Percentiles rank a stretch among this genome's conserved stretches.
Conservation (phyloP, 2,329 filamentous ascomycete genomes). For the Torrubiella hemipterigena region DNA sequence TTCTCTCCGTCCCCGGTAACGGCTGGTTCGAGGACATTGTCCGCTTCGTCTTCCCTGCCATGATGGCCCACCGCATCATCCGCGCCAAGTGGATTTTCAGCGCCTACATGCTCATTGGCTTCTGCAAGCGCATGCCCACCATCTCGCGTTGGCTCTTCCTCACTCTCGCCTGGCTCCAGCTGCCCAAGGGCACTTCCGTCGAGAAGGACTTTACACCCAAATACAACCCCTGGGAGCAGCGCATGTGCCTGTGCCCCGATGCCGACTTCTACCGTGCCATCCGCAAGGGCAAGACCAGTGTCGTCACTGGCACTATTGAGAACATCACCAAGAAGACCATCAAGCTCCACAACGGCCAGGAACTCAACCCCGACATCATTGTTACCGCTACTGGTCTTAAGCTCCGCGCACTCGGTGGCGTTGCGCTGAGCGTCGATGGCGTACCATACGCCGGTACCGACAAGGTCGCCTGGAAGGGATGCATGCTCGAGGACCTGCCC, state of each 20-base stretch:
- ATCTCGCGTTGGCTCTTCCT: slow-evolving; percentile 19
- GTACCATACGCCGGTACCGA: slow-evolving; percentile 30
- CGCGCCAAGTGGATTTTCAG: slow-evolving; percentile 17
- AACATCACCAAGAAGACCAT: slow-evolving; percentile 36
- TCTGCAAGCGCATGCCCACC: slow-evolving; percentile 27
- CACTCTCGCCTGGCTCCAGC: slow-evolving; percentile 27
- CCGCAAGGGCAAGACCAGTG: slow-evolving; percentile 18
- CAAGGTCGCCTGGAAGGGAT: slow-evolving; percentile 49
- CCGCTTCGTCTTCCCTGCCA: slow-evolving; percentile 30
- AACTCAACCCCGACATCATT: slow-evolving; percentile 52
- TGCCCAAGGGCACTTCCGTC: slow-evolving; percentile 41
- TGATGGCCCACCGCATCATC: slow-evolving; percentile 32
- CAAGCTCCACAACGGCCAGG: slow-evolving; percentile 30
- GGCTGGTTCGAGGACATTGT: slow-evolving; percentile 24
- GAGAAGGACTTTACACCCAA: slow-evolving; percentile 52
- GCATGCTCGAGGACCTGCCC: slow-evolving; percentile 55
- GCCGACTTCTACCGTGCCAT: slow-evolving; percentile 44
- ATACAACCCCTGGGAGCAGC: slow-evolving; percentile 62
- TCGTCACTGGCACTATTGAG: slow-evolving; percentile 41
- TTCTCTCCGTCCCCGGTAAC: slow-evolving; percentile 38
- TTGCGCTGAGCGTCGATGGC: slow-evolving; percentile 42
- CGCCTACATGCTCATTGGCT: slow-evolving; percentile 13
- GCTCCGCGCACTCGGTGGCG: slow-evolving; percentile 42
- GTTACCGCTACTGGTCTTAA: slow-evolving; percentile 58
- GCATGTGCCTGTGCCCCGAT: slow-evolving; percentile 54